Percentiles rank a stretch among this genome's conserved stretches.
These are phyloP conservation scores for Sugiyamaella qingdaonensis DNA, from an alignment of 805 yeast genomes.

Conservation along the genomic window DNA sequence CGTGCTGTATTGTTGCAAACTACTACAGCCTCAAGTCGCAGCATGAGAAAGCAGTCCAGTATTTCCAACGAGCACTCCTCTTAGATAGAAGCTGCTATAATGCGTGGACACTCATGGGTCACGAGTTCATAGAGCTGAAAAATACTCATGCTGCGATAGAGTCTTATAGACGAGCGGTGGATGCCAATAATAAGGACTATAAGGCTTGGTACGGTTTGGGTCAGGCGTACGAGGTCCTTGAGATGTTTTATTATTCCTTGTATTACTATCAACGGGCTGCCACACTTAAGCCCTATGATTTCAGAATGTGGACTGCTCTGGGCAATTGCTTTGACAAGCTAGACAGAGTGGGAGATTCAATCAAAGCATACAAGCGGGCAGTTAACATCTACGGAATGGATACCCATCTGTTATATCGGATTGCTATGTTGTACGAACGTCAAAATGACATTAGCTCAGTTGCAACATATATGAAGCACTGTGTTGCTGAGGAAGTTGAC, in stretches of 20 bases:
- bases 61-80: constrained; percentile 83
- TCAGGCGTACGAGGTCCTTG: constrained; percentile 94
- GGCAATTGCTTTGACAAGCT: constrained; percentile 85
- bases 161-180: constrained; percentile 89
- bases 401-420: constrained; percentile 52
- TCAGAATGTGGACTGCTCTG: constrained; percentile 94
- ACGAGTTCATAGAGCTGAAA: constrained; percentile 92
- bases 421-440: constrained; percentile 65
- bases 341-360: constrained; percentile 63
- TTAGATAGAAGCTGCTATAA: constrained; percentile 74
- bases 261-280: constrained; percentile 92
- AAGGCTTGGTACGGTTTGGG: constrained; percentile 99
- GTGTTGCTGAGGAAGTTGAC: constrained; percentile 56
- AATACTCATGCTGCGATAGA: constrained; percentile 98
- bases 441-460: constrained; percentile 52
- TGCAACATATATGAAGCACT: constrained; percentile 57
- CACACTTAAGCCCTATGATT: constrained; percentile 79
- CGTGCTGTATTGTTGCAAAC: constrained; percentile 91
- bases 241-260: constrained; percentile 88
- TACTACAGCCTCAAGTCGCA: constrained; percentile 88
- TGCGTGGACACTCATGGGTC: constrained; percentile 99
- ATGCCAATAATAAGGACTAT: constrained; percentile 81
- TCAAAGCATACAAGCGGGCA: constrained; percentile 79
- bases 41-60: constrained; percentile 91
- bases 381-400: constrained; percentile 54